Base-by-base conservation (phyloP, 179 eudicot species). In the Spinacia oleracea region DNA sequence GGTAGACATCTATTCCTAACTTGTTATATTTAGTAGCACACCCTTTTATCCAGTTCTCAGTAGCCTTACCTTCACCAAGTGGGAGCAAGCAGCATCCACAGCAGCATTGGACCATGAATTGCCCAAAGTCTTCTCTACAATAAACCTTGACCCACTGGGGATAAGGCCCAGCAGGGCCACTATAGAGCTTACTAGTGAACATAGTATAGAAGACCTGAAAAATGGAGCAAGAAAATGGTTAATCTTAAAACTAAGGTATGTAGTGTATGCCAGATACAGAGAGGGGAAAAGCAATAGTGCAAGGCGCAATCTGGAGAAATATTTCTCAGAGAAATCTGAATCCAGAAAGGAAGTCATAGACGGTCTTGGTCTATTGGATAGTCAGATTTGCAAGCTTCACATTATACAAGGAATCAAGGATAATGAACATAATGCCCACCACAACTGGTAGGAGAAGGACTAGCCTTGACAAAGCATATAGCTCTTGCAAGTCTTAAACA, bases 91-190 rank as follows among this genome's bases (percentile, higher is more conserved):
- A 78, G 91, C 89, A 73, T 89, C 90, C 77, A 94, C 77, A n/a
- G 96, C 98, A 78, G 88, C 78, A 65, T 86, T 62, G 77, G 93
- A 90, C 97, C 98, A 94, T 32, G 92, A 82, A 70, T 74, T 90
- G 38, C 97, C 98, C 21, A 92, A 18, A 32, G 90, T 89, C 68
- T 76, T 87, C 86, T 75, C 85, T 79, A 88, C 90, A 62, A 94
- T 76, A 83, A 85, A 87, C 66, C 81, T 84, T 58, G 91, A 87
- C 79, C 59, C 73, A 64, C 75, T 75, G 74, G 98, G 98, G 56
- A 93, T 75, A 42, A 83, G 55, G n/a, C 94, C 97, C 75, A 90
- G 71, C 65, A 90, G 67, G 48, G 89, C 93, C 66, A 86, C 91
- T 10, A 82, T 75, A 14, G 81, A 89, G 89, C 96, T 90, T 50